These are phyloP conservation scores for Sugiyamaella smithiae DNA, from an alignment of 805 yeast genomes.

Conservation along the genomic window DNA sequence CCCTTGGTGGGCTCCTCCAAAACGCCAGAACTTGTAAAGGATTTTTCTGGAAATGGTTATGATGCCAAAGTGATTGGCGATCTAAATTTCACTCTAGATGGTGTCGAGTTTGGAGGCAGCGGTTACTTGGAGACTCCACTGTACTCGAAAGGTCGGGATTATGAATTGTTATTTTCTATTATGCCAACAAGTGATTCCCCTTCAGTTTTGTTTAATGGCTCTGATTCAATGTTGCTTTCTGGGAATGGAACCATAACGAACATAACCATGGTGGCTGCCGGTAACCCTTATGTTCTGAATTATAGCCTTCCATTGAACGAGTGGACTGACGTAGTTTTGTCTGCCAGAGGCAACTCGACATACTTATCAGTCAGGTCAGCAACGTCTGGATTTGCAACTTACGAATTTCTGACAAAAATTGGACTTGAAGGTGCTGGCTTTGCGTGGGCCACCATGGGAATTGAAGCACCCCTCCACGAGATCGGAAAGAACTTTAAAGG, in stretches of 20 bases:
- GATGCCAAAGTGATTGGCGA: background rate
- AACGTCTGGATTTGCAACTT: background rate
- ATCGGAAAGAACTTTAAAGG: constrained; percentile 1
- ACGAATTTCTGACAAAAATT: background rate
- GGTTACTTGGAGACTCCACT: constrained; percentile 9
- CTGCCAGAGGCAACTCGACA: background rate
- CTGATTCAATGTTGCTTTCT: background rate
- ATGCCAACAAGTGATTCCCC: background rate
- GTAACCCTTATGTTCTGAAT: background rate
- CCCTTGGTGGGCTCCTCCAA: background rate
- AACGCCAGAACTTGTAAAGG: background rate
- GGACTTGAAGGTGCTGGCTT: background rate
- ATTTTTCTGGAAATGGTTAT: background rate
- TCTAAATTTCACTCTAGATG: background rate
- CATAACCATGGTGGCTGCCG: constrained; percentile 9
- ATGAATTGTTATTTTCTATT: background rate
- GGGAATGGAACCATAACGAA: constrained; percentile 1
- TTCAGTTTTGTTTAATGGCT: background rate
- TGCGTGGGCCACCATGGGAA: constrained; percentile 1
- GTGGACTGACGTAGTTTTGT: background rate
- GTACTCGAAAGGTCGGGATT: constrained; percentile 5
- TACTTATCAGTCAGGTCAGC: background rate
- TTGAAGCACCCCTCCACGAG: constrained; percentile 3
- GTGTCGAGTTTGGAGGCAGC: background rate
- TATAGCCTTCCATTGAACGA: background rate